Evolutionary conservation across 495 filamentous ascomycete genomes (phyloP).

Genomic region (Tuber magnatum): DNA sequence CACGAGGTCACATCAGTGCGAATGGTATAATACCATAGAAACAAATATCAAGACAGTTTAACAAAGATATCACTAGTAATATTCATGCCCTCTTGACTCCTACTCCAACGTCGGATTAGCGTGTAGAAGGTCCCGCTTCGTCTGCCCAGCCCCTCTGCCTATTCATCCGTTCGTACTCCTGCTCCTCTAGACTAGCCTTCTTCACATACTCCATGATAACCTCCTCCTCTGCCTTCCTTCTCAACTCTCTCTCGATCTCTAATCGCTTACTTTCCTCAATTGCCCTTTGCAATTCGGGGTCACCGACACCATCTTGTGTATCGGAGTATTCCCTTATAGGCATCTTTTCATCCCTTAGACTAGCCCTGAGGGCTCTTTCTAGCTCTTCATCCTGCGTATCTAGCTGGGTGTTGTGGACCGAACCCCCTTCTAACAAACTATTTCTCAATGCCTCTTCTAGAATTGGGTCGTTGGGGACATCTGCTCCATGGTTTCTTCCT

Average conservation of each 20-base stretch:
- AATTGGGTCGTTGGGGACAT: slow-evolving; percentile 48
- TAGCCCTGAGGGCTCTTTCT: slow-evolving; percentile 46
- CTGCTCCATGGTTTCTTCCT: slow-evolving; percentile 40
- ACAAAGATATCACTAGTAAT: neutral
- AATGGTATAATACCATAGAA: neutral
- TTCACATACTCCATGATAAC: slow-evolving; percentile 70
- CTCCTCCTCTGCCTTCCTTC: slow-evolving; percentile 57
- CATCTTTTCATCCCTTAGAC: slow-evolving; percentile 21
- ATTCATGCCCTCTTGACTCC: neutral
- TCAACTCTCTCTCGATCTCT: slow-evolving; percentile 43
- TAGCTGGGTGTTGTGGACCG: slow-evolving; percentile 6
- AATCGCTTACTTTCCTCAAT: slow-evolving; percentile 35
- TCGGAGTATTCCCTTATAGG: slow-evolving; percentile 6
- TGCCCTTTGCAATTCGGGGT: slow-evolving; percentile 33
- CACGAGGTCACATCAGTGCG: neutral
- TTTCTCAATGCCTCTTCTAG: slow-evolving; percentile 55
- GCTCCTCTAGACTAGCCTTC: slow-evolving; percentile 66
- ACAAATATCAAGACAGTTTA: neutral
- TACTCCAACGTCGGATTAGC: neutral
- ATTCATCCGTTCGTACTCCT: slow-evolving; percentile 45
- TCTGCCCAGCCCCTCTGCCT: neutral
- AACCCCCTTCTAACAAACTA: slow-evolving; percentile 48
- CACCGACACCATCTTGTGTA: slow-evolving; percentile 8
- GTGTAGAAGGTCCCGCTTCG: neutral
- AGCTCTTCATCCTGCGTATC: slow-evolving; percentile 47